Evolutionary conservation across 78 protist genomes (phyloP), one percentile per base, ranked within the genome.

Genomic region (Cyanophora paradoxa): DNA sequence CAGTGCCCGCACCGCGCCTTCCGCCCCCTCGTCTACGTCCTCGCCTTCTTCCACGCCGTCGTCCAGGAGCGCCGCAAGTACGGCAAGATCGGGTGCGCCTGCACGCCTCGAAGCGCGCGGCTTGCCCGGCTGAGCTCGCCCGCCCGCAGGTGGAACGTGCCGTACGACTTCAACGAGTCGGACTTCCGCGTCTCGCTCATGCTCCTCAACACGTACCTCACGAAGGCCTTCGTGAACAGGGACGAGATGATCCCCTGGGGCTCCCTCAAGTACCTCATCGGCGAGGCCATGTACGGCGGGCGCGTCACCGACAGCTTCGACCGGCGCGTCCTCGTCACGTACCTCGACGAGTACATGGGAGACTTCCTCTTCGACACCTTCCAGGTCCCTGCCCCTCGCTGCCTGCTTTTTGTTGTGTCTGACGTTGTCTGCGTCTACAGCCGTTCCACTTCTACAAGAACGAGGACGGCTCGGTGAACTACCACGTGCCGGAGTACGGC

Each of bases 261-360:
- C 30, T 57, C 91, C 17, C 85, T 94, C 40, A 63, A 89, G 52
- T 94, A 94, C 80, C 87, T 94, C n/a, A 69, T 89, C 0, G 96
- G 94, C 36, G 93, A 90, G 74, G 98, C 82, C 37, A 91, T 94
- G 94, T 94, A 94, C 78, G 98, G 98, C 30, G 98, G 98, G 11
- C 79, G 98, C 1, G 95, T 91, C 11, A 86, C 92, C 3, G 94
- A 89, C 82, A 62, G 37, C 72, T 84, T 28, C n/a, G 98, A 94
- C 74, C 80, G 98, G 1, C 77, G 94, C 13, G 63, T 94, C 34
- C 76, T 94, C 28, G 65, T n/a, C 14, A 88, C 94, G n/a, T 94
- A 94, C 80, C 34, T 91, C 39, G 67, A 88, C 28, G 98, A 94
- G 89, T 94, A 88, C 89, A 63, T 94, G 64, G 98, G 98, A 28